Conservation (phyloP, 768 basidiomycete genomes). For the Termitomyces sp. region DNA sequence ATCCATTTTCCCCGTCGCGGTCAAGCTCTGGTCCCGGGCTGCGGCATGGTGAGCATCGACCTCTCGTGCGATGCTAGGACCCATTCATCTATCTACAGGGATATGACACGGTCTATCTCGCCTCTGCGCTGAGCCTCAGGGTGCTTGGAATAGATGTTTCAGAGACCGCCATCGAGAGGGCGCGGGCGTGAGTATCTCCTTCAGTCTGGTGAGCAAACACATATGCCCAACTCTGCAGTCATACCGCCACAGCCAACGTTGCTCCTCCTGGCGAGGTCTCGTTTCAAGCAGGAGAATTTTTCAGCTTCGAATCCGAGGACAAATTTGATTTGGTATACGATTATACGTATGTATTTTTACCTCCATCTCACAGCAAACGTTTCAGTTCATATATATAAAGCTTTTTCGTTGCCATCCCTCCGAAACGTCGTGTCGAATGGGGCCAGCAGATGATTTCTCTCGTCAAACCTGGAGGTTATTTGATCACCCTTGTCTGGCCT, state of each 20-base stretch:
- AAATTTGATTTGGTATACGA: constrained; percentile 60
- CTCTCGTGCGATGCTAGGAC: not conserved
- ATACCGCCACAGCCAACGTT: not conserved
- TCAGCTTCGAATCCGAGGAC: constrained; percentile 32
- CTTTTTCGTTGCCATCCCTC: constrained; percentile 75
- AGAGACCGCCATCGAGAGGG: constrained; percentile 43
- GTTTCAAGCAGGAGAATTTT: constrained; percentile 50
- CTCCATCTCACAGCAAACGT: not conserved
- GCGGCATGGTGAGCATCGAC: constrained; percentile 37
- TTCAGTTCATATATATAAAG: constrained; percentile 31
- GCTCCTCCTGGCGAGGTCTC: constrained; percentile 24
- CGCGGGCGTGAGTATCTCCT: constrained; percentile 27
- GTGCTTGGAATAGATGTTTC: constrained; percentile 54
- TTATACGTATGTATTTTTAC: constrained; percentile 42
- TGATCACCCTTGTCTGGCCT: constrained; percentile 59
- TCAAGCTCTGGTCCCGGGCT: constrained; percentile 35
- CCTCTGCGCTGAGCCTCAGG: constrained; percentile 43
- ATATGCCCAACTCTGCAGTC: not conserved
- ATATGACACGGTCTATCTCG: constrained; percentile 55
- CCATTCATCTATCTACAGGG: constrained; percentile 33
- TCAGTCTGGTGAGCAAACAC: not conserved
- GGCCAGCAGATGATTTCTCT: constrained; percentile 50
- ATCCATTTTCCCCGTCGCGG: constrained; percentile 35
- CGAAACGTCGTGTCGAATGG: constrained; percentile 47
- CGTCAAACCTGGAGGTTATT: constrained; percentile 57